Percentiles rank a stretch among this genome's conserved stretches.
Evolutionary conservation across 768 basidiomycete genomes (phyloP).

Genomic region (Termitomyces heimii): DNA sequence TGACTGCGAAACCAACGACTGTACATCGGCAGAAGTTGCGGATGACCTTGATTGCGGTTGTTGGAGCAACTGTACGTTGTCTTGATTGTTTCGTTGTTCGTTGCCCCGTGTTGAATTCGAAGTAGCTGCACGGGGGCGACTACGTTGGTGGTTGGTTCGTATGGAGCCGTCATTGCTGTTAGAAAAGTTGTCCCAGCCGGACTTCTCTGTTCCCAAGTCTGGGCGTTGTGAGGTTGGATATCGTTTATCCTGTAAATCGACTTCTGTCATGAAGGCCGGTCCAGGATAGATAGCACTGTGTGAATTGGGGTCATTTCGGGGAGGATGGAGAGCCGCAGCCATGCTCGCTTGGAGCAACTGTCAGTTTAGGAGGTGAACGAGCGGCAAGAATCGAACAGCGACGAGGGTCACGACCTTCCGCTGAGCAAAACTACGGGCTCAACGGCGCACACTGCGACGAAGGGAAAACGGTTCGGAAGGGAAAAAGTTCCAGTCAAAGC

Average conservation of each 20-base stretch:
- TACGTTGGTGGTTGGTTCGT: constrained; percentile 13
- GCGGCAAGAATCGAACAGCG: not conserved
- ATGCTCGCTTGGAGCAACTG: constrained; percentile 22
- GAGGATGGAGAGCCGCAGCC: constrained; percentile 45
- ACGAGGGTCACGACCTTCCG: not conserved
- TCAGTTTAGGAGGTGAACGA: constrained; percentile 15
- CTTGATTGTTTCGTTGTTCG: constrained; percentile 19
- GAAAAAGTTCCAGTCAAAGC: not conserved
- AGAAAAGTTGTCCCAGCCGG: constrained; percentile 19
- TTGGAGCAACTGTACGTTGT: constrained; percentile 11
- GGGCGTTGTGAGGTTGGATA: constrained; percentile 31
- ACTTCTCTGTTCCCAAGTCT: constrained; percentile 20
- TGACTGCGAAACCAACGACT: constrained; percentile 22
- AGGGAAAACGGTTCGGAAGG: not conserved
- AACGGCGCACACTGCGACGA: not conserved
- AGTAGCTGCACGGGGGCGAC: constrained; percentile 8
- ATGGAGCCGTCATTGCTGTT: constrained; percentile 10
- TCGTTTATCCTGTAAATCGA: constrained; percentile 60
- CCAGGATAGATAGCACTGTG: constrained; percentile 36
- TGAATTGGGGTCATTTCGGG: constrained; percentile 34
- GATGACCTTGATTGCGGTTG: constrained; percentile 18
- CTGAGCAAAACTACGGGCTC: not conserved
- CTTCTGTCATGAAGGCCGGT: constrained; percentile 50
- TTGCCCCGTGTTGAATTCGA: constrained; percentile 16
- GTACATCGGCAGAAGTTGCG: constrained; percentile 24